Conservation (phyloP, 2,329 filamentous ascomycete species). For the Pestalotiopsis sp. region DNA sequence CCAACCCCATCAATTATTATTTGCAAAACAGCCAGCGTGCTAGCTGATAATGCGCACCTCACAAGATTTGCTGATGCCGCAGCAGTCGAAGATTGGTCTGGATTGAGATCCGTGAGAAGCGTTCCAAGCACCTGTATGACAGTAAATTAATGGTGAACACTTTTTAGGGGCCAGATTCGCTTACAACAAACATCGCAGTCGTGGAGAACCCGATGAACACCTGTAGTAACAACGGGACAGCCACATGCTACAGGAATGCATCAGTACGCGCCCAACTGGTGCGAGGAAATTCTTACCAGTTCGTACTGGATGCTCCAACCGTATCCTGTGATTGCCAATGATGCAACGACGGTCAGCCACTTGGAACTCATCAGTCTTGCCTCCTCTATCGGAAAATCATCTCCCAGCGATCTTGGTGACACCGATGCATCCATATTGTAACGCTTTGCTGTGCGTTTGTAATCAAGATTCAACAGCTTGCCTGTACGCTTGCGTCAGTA, state of each 20-base stretch:
- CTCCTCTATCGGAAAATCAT: conserved; percentile 18
- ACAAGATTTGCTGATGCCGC: conserved; percentile 26
- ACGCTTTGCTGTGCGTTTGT: conserved; percentile 10
- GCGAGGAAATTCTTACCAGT: conserved; percentile 11
- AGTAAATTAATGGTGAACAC: not conserved
- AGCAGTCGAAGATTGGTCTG: conserved; percentile 22
- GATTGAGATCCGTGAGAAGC: conserved; percentile 21
- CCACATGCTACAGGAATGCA: conserved; percentile 12
- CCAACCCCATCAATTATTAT: conserved; percentile 22
- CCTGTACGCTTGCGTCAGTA: not conserved
- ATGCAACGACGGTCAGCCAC: conserved; percentile 12
- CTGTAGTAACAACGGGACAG: conserved; percentile 16
- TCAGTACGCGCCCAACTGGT: not conserved
- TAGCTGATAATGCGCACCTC: conserved; percentile 22
- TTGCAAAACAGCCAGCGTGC: conserved; percentile 18
- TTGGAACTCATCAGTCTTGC: conserved; percentile 17
- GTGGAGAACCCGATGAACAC: conserved; percentile 17
- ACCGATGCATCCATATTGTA: not conserved
- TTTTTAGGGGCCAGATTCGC: not conserved
- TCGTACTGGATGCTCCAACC: conserved; percentile 19
- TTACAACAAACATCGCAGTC: conserved; percentile 20
- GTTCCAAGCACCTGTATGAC: conserved; percentile 17
- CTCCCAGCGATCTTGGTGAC: not conserved
- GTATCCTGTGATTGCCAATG: conserved; percentile 15
- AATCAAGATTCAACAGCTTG: conserved; percentile 15